A percentile compares a stretch with the other conserved stretches of the same genome.
Conservation (phyloP, 306 rosid genomes). For the Medicago truncatula region MtrunA17r5.0-ANR NC_053047.1:8233001-8233500, state of each 20-base stretch:
- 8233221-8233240: background rate
- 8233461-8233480: background rate
- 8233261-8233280: background rate
- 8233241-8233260: slow-evolving; percentile 12
- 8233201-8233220: background rate
- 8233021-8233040: too few relatives aligned
- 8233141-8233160: background rate
- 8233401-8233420: background rate
- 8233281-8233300: slow-evolving; percentile 2
- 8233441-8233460: background rate
- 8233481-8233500: background rate
- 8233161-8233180: background rate
- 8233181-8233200: background rate
- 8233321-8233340: slow-evolving; percentile 18
- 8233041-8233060: too few relatives aligned
- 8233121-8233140: background rate
- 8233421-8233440: background rate
- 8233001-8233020: too few relatives aligned
- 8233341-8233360: background rate
- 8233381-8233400: background rate
- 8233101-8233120: background rate
- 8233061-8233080: background rate
- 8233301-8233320: background rate
- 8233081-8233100: background rate
- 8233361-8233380: background rate